Percentiles rank a stretch among this genome's conserved stretches.
Evolutionary conservation across 495 filamentous ascomycete genomes (phyloP).

Genomic region (Pyrenula aspistea): DNA sequence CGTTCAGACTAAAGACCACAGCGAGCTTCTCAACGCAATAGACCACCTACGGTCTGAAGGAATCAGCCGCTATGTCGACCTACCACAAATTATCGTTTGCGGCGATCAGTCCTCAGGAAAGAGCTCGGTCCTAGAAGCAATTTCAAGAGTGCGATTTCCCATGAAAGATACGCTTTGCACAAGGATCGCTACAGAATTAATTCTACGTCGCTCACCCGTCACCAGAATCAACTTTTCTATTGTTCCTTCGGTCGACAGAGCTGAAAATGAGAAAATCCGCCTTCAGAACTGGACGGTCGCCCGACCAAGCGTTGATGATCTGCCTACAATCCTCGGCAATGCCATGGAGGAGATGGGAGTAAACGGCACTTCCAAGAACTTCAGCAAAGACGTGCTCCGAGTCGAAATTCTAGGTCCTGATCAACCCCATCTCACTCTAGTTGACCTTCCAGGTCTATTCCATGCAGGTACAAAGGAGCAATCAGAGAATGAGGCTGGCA

Average conservation of each 20-base stretch:
- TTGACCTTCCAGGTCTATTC: constrained; percentile 56
- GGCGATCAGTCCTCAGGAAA: constrained; percentile 64
- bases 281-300: constrained; percentile 4
- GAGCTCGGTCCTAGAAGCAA: constrained; percentile 62
- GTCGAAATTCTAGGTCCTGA: constrained; percentile 50
- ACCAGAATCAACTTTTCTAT: constrained; percentile 29
- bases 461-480: constrained; percentile 27
- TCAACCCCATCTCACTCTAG: constrained; percentile 49
- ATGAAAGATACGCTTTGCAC: constrained; percentile 54
- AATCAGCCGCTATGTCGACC: constrained; percentile 40
- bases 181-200: constrained; percentile 55
- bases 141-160: constrained; percentile 59
- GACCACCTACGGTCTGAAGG: constrained; percentile 44
- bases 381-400: constrained; percentile 50
- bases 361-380: constrained; percentile 18
- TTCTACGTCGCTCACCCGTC: constrained; percentile 23
- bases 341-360: constrained; percentile 42
- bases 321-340: constrained; percentile 28
- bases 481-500: constrained; percentile 15
- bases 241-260: constrained; percentile 19
- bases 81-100: constrained; percentile 65
- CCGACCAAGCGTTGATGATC: constrained; percentile 14
- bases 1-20: background rate
- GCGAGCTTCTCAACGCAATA: constrained; percentile 39
- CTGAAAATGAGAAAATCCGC: constrained; percentile 6